Evolutionary conservation across 1,284 basidiomycete genomes (phyloP), one percentile per base, ranked within the genome.

Genomic region (Fistulinella cinereoalba): DNA sequence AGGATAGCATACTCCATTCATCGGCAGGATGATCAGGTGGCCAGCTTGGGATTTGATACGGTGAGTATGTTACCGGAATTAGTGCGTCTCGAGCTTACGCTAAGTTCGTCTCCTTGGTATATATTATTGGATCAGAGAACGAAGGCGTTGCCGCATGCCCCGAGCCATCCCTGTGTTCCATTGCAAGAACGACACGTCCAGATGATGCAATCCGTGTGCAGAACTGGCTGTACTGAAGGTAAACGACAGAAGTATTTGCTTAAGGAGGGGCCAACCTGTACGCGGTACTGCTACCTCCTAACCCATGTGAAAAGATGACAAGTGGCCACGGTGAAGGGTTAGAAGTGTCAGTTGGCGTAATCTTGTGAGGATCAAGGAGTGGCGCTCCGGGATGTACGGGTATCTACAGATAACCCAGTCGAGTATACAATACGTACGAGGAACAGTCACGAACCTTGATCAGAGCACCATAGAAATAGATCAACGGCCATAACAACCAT

Each of bases 121-220:
- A 86, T 29, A 57, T 36, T 36, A 57, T 54, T 3, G 57, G 53
- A 27, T 44, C 58, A 6, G 53, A 69, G 59, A 44, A 64, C 40
- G 53, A 72, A 58, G 61, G 56, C 53, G 69, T 50, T 61, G 66
- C 61, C 57, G 76, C 54, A 1, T 81, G 79, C 1, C 75, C 82
- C 2, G 83, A 83, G 0, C 88, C 88, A 62, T 92, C 89, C 15
- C 80, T 73, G 60, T 92, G 89, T 59, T 91, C 87, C 33, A 92
- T 65, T 3, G 85, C 82, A 25, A 90, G 71, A 1, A 92, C 88
- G 13, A 92, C 79, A 52, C 77, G 81, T 4, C 90, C 90, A 39
- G 82, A 75, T 3, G 84, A 78, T 3, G 88, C 90, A 22, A 92
- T 67, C 12, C 76, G 73, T 3, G 75, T 71, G 57, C 87, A 91